Evolutionary conservation across 2,329 filamentous ascomycete genomes (phyloP).

Genomic region (Hymenoscyphus linearis): DNA sequence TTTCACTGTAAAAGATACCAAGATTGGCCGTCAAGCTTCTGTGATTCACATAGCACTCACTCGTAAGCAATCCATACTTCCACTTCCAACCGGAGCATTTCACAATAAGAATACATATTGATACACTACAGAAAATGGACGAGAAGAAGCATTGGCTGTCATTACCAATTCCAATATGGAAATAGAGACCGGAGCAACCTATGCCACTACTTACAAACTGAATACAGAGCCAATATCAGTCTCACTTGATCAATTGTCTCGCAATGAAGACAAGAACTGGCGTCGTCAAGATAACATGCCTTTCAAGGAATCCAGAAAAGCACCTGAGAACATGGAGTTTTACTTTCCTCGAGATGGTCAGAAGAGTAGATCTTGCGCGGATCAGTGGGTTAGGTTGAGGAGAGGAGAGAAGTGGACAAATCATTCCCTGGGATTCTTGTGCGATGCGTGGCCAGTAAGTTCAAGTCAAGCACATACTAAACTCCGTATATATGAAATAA

Average conservation of each 20-base stretch:
- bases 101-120: not conserved
- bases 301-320: conserved; percentile 30
- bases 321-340: conserved; percentile 43
- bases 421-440: conserved; percentile 57
- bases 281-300: conserved; percentile 18
- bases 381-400: conserved; percentile 63
- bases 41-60: conserved; percentile 56
- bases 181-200: conserved; percentile 52
- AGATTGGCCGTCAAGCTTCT: conserved; percentile 58
- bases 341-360: conserved; percentile 46
- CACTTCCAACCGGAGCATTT: not conserved
- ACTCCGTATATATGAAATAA: conserved; percentile 29
- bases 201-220: conserved; percentile 48
- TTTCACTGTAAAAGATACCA: conserved; percentile 56
- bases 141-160: conserved; percentile 59
- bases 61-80: conserved; percentile 22
- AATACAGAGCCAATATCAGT: conserved; percentile 33
- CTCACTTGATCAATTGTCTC: conserved; percentile 37
- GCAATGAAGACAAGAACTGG: conserved; percentile 45
- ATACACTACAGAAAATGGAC: conserved; percentile 35
- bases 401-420: conserved; percentile 59
- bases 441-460: conserved; percentile 54
- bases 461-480: not conserved
- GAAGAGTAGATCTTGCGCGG: conserved; percentile 38
- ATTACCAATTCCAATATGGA: conserved; percentile 59